These are phyloP conservation scores for Botrytis porri DNA, from an alignment of 2,329 filamentous ascomycete genomes.

Conservation along the genomic window DNA sequence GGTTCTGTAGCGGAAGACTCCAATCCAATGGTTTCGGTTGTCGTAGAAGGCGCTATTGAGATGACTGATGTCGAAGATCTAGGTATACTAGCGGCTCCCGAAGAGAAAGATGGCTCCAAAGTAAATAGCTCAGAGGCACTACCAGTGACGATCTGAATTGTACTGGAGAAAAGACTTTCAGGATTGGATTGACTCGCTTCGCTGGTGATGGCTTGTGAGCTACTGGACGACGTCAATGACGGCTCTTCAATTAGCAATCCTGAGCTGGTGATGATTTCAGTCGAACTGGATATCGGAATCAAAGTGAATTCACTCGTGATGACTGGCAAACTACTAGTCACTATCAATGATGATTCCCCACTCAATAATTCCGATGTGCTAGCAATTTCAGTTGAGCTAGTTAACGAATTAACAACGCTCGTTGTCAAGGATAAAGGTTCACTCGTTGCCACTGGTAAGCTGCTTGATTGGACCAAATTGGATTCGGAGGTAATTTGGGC, in stretches of 20 bases:
- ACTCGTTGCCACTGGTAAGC: background rate
- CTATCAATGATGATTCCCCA: too few relatives aligned
- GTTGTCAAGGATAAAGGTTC: background rate
- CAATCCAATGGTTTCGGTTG: background rate
- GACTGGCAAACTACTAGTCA: too few relatives aligned
- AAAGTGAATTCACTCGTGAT: too few relatives aligned
- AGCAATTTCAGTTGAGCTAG: too few relatives aligned
- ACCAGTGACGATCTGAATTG: background rate
- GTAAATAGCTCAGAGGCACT: background rate
- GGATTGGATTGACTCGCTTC: background rate
- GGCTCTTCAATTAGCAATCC: background rate
- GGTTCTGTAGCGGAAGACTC: background rate
- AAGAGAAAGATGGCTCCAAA: background rate
- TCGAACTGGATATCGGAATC: background rate
- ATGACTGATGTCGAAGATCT: background rate
- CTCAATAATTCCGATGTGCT: too few relatives aligned
- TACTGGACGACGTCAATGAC: background rate
- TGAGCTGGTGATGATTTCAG: background rate
- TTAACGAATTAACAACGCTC: background rate
- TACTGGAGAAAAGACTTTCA: background rate
- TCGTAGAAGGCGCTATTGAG: background rate
- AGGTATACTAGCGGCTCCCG: background rate
- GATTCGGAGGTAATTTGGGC: background rate
- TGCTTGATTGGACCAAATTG: background rate
- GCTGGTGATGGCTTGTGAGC: background rate